Evolutionary conservation across 768 basidiomycete genomes (phyloP), one percentile per base, ranked within the genome.

Genomic region (Gautieria morchelliformis): DNA sequence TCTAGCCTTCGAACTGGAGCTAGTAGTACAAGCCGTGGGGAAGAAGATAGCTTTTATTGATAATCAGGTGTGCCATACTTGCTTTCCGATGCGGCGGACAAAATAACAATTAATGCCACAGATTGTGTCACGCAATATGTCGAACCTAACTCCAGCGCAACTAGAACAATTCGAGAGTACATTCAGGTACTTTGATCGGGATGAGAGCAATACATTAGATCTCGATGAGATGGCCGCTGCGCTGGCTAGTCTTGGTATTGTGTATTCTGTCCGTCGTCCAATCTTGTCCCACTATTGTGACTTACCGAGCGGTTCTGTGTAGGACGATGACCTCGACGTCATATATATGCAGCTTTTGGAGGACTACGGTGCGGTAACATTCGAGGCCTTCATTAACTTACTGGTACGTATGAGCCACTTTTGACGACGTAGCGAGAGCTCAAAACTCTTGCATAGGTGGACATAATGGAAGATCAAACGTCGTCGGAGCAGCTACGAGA

Each of bases 21-120:
- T 93, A 12, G 78, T 95, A 20, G 80, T 84, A 45, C 86, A 87
- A 63, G 87, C 84, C 39, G 79, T 96, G 19, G 78, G 78, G 20
- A 92, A 91, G 77, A 92, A 96, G 76, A 82, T 94, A n/a, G 81
- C 87, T 0, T 98, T 98, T 68, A 87, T 96, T 54, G 93, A 97
- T 63, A 98, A 98, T 68, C 95, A 97, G 78, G 94, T 85, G 45
- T 52, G 77, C 7, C 59, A 39, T 57, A 17, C 17, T 45, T 12
- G 5, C 50, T 9, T 27, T 4, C 30, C 40, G 6, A 39, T 50
- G 41, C 30, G 24, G 19, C 24, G 22, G 19, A 22, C 19, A 30
- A 19, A 39, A 20, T 44, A 27, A 11, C 48, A 24, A 32, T 37
- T 37, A 5, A 10, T 37, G 35, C 17, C 22, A 35, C 63, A 98